Evolutionary conservation across 208 protist genomes (phyloP).

Genomic region (Crithidia thermophila): DNA sequence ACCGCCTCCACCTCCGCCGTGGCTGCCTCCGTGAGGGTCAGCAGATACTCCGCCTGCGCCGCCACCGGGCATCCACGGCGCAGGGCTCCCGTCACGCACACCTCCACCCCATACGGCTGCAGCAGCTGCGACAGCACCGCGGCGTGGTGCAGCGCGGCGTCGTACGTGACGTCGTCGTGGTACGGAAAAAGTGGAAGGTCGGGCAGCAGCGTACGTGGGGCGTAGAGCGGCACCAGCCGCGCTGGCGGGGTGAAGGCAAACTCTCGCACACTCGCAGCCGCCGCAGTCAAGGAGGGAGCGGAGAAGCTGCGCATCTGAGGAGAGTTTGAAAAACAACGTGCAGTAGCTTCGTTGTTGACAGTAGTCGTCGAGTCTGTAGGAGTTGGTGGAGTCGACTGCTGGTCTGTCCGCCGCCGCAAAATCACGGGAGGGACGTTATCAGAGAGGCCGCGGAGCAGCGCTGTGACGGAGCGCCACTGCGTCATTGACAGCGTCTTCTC

Average conservation of each 20-base stretch:
- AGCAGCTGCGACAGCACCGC: constrained; percentile 37
- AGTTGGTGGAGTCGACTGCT: too few species aligned
- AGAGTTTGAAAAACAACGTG: too few species aligned
- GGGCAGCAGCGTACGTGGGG: constrained; percentile 30
- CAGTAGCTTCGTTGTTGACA: too few species aligned
- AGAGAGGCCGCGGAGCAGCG: too few species aligned
- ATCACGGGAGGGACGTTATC: too few species aligned
- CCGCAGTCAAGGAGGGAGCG: neutral
- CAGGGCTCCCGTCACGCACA: constrained; percentile 43
- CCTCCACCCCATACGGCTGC: constrained; percentile 42
- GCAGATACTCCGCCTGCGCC: constrained; percentile 31
- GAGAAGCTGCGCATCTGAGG: too few species aligned
- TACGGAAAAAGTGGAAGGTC: constrained; percentile 2
- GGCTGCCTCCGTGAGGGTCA: constrained; percentile 40
- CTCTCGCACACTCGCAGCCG: neutral
- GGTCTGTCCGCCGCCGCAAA: too few species aligned
- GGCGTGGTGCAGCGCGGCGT: constrained; percentile 54
- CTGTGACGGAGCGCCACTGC: too few species aligned
- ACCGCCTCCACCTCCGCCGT: constrained; percentile 29
- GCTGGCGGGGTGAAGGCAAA: constrained; percentile 16
- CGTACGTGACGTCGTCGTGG: constrained; percentile 58
- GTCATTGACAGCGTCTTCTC: too few species aligned
- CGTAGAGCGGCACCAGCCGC: constrained; percentile 41
- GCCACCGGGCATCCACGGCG: constrained; percentile 59
- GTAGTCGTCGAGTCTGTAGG: too few species aligned